Base-by-base conservation (phyloP, 768 basidiomycete genomes). In the Phaeotremella fagi region DNA sequence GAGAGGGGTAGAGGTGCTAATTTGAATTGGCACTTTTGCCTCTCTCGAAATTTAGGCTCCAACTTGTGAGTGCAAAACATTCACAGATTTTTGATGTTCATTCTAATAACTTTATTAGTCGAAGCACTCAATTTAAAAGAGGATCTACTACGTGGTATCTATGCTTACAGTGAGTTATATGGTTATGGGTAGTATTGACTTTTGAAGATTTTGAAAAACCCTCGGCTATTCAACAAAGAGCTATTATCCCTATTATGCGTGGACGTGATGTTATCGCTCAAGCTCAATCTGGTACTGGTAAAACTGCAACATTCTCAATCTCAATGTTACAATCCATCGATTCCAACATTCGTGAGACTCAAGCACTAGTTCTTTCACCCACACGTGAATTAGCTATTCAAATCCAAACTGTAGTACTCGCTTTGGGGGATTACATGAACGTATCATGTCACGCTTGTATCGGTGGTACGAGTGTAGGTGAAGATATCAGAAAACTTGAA, bases 341-440 rank as follows among this genome's bases (percentile, higher is more conserved):
- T 75, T 84, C 88, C 37, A 85, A 87, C 33, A 82, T 97, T 45
- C 85, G 91, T 57, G 91, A 95, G 77, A 91, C 90, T 2, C 94
- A 98, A 76, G 94, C 90, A 0, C 85, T 99, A 46, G 86, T 99
- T 53, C 82, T 99, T 29, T 95, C 94, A 4, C 94, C 94, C 3
- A 99, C 94, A n/a, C 88, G 94, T 60, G 94, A 99, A 78, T 81
- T 98, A 52, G 94, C 94, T 20, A 91, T 90, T n/a, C 94, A 97
- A 79, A 99, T 95, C 68, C 92, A 97, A 76, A 94, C 89, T 45
- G 92, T 97, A 60, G 84, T 98, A 26, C 82, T 97, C 54, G 94
- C 94, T 24, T 78, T 99, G 28, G 94, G 94, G 45, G 92, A 98
- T 79, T 97, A 97, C 75, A 94, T 97, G 92, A 95, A 95, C 72